Evolutionary conservation across 495 filamentous ascomycete genomes (phyloP).

Genomic region (Parathielavia appendiculata): DNA sequence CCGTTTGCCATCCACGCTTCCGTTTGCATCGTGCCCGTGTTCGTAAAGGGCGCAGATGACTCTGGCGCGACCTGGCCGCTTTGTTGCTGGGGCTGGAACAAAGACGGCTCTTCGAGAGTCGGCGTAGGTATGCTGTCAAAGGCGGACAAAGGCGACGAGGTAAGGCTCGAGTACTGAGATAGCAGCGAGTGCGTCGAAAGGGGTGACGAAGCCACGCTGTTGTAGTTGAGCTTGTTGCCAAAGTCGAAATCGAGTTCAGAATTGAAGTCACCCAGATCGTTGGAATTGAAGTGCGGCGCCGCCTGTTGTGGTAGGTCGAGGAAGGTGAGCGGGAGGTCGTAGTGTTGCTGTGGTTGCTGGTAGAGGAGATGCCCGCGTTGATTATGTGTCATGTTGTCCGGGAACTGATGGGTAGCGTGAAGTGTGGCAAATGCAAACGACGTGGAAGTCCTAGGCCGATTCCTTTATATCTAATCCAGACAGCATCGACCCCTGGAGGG

Average conservation of each 20-base stretch:
- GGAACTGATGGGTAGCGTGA: slow-evolving; percentile 4
- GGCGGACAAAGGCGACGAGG: slow-evolving; percentile 35
- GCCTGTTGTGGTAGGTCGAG: slow-evolving; percentile 1
- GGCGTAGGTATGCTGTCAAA: slow-evolving; percentile 37
- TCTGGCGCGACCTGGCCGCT: slow-evolving; percentile 27
- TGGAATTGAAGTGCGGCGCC: slow-evolving; percentile 2
- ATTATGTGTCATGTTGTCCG: slow-evolving; percentile 15
- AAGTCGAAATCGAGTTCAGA: slow-evolving; percentile 21
- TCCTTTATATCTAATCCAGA: slow-evolving; percentile 9
- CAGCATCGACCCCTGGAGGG: background rate
- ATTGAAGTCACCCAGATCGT: background rate
- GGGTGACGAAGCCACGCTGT: slow-evolving; percentile 31
- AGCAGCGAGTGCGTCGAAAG: slow-evolving; percentile 32
- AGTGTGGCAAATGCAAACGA: slow-evolving; percentile 8
- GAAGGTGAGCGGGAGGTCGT: slow-evolving; percentile 4
- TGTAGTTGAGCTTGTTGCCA: slow-evolving; percentile 23
- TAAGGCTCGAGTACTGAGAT: slow-evolving; percentile 26
- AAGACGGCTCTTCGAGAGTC: slow-evolving; percentile 29
- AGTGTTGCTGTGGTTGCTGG: slow-evolving; percentile 11
- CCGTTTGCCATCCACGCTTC: slow-evolving; percentile 37
- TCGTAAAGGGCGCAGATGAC: slow-evolving; percentile 24
- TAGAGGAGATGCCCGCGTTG: slow-evolving; percentile 5
- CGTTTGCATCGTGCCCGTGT: slow-evolving; percentile 40
- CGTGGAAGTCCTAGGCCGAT: slow-evolving; percentile 1
- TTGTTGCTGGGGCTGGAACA: slow-evolving; percentile 29